Conservation (phyloP, 192 early-diverging fungal genomes). For the Globomyces pollinis-pini region DNA sequence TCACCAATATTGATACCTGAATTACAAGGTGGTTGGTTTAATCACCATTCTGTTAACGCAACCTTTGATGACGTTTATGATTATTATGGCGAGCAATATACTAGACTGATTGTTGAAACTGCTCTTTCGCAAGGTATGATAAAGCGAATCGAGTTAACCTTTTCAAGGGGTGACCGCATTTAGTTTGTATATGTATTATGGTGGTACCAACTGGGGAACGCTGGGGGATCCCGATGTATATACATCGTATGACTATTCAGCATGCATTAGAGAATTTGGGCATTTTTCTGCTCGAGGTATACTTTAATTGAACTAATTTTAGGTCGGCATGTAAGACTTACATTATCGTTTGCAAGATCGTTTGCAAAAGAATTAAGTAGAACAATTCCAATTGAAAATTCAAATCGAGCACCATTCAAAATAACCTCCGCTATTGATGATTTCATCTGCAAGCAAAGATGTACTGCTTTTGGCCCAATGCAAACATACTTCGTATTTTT, state of each 20-base stretch:
- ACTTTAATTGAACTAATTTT: not conserved
- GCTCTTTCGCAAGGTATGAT: conserved; percentile 57
- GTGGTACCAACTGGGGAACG: conserved; percentile 75
- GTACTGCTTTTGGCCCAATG: conserved; percentile 6
- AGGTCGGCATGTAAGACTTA: conserved; percentile 39
- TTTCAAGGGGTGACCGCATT: conserved; percentile 56
- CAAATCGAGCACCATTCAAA: conserved; percentile 16
- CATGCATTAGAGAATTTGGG: conserved; percentile 65
- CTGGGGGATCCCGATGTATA: conserved; percentile 64
- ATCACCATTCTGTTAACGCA: conserved; percentile 54
- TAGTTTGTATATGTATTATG: conserved; percentile 67
- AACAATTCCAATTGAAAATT: conserved; percentile 34
- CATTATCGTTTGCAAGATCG: conserved; percentile 50
- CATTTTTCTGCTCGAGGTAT: conserved; percentile 55
- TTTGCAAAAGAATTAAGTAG: conserved; percentile 46
- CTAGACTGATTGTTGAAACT: conserved; percentile 51
- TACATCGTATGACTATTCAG: conserved; percentile 70
- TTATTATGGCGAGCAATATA: conserved; percentile 65
- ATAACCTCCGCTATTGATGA: not conserved
- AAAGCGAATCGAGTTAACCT: too few species aligned
- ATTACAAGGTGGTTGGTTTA: conserved; percentile 76
- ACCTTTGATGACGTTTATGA: conserved; percentile 62
- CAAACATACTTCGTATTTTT: conserved; percentile 38
- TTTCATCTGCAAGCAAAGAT: conserved; percentile 4
- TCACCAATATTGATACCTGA: conserved; percentile 69